Base-by-base conservation (phyloP, 768 basidiomycete genomes). In the Suillus cothurnatus region DNA sequence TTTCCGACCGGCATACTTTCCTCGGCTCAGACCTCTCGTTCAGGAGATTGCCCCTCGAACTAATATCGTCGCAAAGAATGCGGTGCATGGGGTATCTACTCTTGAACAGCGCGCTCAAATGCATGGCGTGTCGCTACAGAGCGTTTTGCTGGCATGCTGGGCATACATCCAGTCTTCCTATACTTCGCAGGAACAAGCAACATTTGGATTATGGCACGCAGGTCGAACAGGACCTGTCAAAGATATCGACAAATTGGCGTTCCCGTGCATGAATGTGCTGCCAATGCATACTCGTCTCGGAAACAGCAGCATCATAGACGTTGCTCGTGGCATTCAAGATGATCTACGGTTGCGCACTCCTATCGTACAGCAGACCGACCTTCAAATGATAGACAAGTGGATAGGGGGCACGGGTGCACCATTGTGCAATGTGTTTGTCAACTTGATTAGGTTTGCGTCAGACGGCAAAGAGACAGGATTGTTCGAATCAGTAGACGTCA, bases 151-250 rank as follows among this genome's bases (percentile, higher is more conserved):
- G 31, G 81, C 81, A 5, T 80, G 76, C 63, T 84, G 81, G 82
- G 80, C 81, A 8, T 73, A 68, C 2, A 67, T 81, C 55, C 81
- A 84, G 65, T 75, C 74, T 31, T 65, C 66, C 8, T 66, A 77
- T 53, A 72, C 76, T 12, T 66, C 69, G 4, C 66, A 75, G 23
- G 66, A 69, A 17, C 67, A 67, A 23, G 74, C 77, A 3, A 80
- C 76, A 8, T 81, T 84, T 59, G 82, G 82, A 5, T 74, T 84
- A 19, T 84, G 83, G 83, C 82, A 83, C 59, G 78, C 79, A 7
- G 81, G 83, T 31, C 73, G 83, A 52, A 79, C 79, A 17, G 78
- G 80, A 14, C 55, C 72, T 14, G 49, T 79, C 26, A 71, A 76
- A 31, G 71, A 76, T 23, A 70, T 81, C 26, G 79, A 78, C 34